Base-by-base conservation (phyloP, 139 green algal genomes). In the Yamagishiella unicocca region DNA sequence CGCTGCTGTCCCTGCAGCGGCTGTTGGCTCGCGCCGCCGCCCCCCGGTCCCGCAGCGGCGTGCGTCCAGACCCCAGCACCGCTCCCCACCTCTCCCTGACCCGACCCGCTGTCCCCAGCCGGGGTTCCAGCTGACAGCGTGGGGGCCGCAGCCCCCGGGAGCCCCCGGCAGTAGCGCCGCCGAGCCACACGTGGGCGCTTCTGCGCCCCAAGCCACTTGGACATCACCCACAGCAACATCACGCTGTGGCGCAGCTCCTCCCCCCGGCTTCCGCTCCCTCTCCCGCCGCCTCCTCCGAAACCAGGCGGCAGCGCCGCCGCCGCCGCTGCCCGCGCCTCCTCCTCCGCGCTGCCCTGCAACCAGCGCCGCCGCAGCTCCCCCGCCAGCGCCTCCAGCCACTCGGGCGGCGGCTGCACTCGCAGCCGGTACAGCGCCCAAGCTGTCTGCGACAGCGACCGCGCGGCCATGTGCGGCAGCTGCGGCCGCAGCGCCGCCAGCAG, bases 151-250 rank as follows among this genome's bases (percentile, higher is more conserved):
- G 21, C 1, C 38, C 38, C 70, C 35, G 1, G 17, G 37, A 19
- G 14, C 24, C 83, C 9, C 25, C 70, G 19, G 19, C 68, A 27
- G 45, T 67, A 31, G 35, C 67, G 71, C 38, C 35, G 71, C 40
- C 38, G 19, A 22, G 6, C 58, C 19, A 27, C 22, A n/a, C 58
- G 58, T 6, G n/a, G 29, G 58, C 58, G 53, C 54, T 40, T 19
- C 76, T 84, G 21, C 25, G 55, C 10, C 29, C 78, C 78, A 8
- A 84, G 42, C 79, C 79, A 85, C 5, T 31, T 55, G 3, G 61
- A 46, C 79, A 85, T 37, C 29, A 85, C 58, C 79, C 79, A 85
- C 79, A 75, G 40, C 58, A 85, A 17, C 58, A 75, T 0, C 38
- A 58, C 42, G 17, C 14, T 25, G 62, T 62, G 19, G 4, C 79